A percentile compares a stretch with the other conserved stretches of the same genome.
Evolutionary conservation across 306 rosid genomes (phyloP).

Genomic region (Parietaria judaica): DNA sequence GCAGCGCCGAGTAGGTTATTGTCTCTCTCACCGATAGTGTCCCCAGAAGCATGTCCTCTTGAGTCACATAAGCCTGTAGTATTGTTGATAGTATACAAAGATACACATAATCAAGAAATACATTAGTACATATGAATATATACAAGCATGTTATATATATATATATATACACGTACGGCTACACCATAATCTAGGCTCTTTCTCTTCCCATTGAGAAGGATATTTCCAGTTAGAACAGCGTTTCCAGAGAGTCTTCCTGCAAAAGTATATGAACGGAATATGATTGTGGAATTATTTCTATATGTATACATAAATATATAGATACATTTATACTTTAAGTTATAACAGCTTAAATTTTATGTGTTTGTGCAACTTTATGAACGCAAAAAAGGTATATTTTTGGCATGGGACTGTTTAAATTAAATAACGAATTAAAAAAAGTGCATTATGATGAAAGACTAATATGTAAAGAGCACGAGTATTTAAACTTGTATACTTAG

Average conservation of each 20-base stretch:
- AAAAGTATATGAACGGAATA: not conserved
- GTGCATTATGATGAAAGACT: too few species aligned
- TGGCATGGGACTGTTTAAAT: too few species aligned
- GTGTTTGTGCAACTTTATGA: too few species aligned
- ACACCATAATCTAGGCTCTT: constrained; percentile 49
- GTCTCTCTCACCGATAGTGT: constrained; percentile 84
- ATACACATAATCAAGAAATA: not conserved
- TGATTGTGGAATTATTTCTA: not conserved
- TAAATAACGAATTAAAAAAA: too few species aligned
- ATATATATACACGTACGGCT: constrained; percentile 39
- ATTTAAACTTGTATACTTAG: too few species aligned
- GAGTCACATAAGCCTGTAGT: constrained; percentile 79
- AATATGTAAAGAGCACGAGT: too few species aligned
- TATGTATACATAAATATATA: not conserved
- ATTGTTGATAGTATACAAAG: not conserved
- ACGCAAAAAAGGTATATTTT: too few species aligned
- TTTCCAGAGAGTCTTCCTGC: constrained; percentile 80
- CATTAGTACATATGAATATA: too few species aligned
- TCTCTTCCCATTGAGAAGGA: constrained; percentile 71
- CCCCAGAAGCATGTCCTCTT: constrained; percentile 76
- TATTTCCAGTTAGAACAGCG: constrained; percentile 69
- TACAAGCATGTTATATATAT: not conserved
- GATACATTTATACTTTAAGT: not conserved
- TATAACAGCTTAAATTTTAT: too few species aligned
- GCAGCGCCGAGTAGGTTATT: constrained; percentile 64